phyloP scores from a whole-genome alignment of 495 filamentous ascomycete species.

The Letharia lupina region DNA sequence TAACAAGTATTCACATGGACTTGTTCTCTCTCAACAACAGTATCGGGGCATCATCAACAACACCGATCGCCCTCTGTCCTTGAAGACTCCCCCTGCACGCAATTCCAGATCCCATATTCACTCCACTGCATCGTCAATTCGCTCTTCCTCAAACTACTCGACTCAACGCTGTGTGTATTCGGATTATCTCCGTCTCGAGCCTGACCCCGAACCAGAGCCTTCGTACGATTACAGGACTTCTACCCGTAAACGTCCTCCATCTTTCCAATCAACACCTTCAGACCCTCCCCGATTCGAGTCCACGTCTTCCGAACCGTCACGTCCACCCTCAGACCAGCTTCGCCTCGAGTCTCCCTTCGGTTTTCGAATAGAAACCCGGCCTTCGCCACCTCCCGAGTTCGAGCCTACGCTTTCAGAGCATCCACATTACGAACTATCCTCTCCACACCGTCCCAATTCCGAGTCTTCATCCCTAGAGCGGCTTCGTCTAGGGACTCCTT shows the following conservation, averaged over 20 bases:
- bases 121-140: neutral
- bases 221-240: neutral
- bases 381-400: neutral
- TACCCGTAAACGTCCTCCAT: neutral
- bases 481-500: neutral
- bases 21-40: slow-evolving; percentile 24
- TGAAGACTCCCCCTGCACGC: neutral
- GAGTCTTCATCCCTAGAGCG: neutral
- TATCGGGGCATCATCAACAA: slow-evolving; percentile 19
- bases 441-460: neutral
- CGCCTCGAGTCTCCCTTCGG: neutral
- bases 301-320: neutral
- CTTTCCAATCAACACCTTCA: too few relatives aligned
- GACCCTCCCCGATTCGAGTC: neutral
- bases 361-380: neutral
- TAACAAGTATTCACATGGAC: slow-evolving; percentile 25
- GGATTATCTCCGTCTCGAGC: neutral
- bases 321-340: neutral
- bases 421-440: neutral
- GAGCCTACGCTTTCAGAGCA: neutral
- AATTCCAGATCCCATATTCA: neutral
- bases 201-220: neutral
- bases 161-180: neutral
- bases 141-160: neutral
- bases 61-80: neutral